Evolutionary conservation across 2,329 filamentous ascomycete species (phyloP).

Genomic region (Penicillium sp.): DNA sequence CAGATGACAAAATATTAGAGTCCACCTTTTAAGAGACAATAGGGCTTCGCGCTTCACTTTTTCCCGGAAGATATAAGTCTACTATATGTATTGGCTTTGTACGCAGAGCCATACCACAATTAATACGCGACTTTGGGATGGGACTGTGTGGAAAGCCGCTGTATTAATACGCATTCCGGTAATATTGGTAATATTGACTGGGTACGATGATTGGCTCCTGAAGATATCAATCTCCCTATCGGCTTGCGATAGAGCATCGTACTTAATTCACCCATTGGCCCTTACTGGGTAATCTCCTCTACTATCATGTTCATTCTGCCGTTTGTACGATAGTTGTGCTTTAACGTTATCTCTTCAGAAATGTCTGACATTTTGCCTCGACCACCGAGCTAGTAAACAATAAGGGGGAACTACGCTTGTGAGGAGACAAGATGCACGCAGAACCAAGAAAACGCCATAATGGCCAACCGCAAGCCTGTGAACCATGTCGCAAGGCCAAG

Average conservation of each 20-base stretch:
- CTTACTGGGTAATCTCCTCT: background rate
- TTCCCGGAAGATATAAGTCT: background rate
- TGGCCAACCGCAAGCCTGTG: background rate
- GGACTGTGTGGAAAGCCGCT: background rate
- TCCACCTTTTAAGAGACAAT: too few species aligned
- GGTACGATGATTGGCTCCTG: background rate
- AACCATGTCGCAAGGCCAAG: conserved; percentile 1
- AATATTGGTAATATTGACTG: background rate
- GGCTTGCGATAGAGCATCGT: background rate
- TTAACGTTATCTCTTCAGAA: background rate
- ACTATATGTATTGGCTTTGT: background rate
- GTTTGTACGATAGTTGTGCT: too few species aligned
- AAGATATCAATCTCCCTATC: background rate
- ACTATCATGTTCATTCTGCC: background rate
- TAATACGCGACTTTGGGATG: background rate
- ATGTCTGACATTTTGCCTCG: background rate
- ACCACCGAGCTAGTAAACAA: background rate
- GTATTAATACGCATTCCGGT: background rate
- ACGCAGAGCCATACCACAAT: background rate
- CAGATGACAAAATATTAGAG: too few species aligned
- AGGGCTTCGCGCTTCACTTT: too few species aligned
- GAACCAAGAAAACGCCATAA: conserved; percentile 2
- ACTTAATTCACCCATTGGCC: background rate
- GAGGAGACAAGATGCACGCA: background rate
- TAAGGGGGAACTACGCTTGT: background rate